Base-by-base conservation (phyloP, 345 rosid genomes). In the Cochlearia excelsa region DNA sequence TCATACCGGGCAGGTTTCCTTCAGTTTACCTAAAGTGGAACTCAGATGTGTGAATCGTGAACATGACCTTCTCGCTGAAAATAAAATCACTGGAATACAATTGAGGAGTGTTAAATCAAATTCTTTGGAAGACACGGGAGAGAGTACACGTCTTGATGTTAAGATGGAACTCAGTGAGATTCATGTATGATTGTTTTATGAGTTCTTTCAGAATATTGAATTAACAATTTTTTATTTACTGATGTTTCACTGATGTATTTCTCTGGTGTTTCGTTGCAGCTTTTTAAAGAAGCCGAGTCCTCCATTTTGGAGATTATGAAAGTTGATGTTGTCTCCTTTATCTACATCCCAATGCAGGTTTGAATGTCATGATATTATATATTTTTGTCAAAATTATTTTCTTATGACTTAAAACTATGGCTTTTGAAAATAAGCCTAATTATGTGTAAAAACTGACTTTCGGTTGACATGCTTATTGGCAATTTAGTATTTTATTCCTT, bases 161-260 rank as follows among this genome's bases (percentile, higher is more conserved):
- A 94, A 85, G 68, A 48, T 89, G 80, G 99, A 93, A 72, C 78
- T 87, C 61, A 83, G 90, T 74, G 99, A 89, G 82, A 87, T 93
- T 76, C 91, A 93, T 84, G 99, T 93, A 93, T 61, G 70, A 39
- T 41, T 37, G 38, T 45, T 16, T 16, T 16, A 57, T 66, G 65
- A 72, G 71, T 53, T 69, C 42, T 63, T 65, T 57, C 40, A 31
- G 31, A 16, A 62, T 34, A 63, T 70, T 51, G 51, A 47, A 66
- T 51, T 49, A 65, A 58, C 26, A 45, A 9, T 10, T 54, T 29
- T 35, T 27, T 66, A 40, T 54, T 66, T 54, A 64, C 34, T 47
- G 9, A 59, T 51, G 55, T 6, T 56, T 16, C 23, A 16, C 23
- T 16, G 23, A 49, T 71, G 55, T 16, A 16, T 16, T 16, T 16